A percentile compares a stretch with the other conserved stretches of the same genome.
Conservation (phyloP, 495 filamentous ascomycete species). For the Aspergillus funiculosus region DNA sequence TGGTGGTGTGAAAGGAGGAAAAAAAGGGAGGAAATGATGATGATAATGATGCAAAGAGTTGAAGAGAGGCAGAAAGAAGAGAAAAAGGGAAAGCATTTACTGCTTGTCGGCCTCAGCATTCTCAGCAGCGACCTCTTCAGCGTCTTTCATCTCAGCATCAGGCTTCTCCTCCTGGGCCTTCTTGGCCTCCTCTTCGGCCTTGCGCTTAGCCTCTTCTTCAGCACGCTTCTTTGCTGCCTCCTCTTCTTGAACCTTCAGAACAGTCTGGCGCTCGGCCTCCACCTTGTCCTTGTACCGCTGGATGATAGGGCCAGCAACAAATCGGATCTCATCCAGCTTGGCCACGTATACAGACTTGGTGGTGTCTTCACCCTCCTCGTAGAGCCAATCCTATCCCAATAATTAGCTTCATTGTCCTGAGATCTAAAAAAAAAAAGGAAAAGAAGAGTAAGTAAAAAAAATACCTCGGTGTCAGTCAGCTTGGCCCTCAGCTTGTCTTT, state of each 20-base stretch:
- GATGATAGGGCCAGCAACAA: conserved; percentile 82
- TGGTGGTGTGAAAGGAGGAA: neutral
- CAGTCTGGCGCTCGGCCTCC: conserved; percentile 77
- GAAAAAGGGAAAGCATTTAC: conserved; percentile 20
- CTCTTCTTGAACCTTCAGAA: conserved; percentile 72
- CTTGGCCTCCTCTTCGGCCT: conserved; percentile 47
- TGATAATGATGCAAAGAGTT: no score
- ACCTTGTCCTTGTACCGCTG: conserved; percentile 93
- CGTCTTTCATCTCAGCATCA: conserved; percentile 54
- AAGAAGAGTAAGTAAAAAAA: conserved; percentile 21
- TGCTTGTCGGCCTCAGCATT: conserved; percentile 40
- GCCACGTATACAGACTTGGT: conserved; percentile 88
- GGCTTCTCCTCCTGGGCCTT: conserved; percentile 45
- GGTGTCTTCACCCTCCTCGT: conserved; percentile 93
- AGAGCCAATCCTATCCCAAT: conserved; percentile 83
- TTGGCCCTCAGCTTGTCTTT: conserved; percentile 77
- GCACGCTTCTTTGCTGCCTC: conserved; percentile 74
- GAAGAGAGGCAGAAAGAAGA: neutral
- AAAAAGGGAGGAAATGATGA: conserved; percentile 5
- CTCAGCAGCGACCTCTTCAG: conserved; percentile 35
- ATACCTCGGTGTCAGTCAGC: conserved; percentile 77
- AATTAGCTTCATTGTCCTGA: conserved; percentile 5
- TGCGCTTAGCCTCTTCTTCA: conserved; percentile 60
- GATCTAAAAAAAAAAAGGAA: neutral
- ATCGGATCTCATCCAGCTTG: conserved; percentile 94